A percentile compares a stretch with the other conserved stretches of the same genome.
These are phyloP conservation scores for Trametes gibbosa DNA, from an alignment of 768 basidiomycete genomes.

Conservation along the genomic window DNA sequence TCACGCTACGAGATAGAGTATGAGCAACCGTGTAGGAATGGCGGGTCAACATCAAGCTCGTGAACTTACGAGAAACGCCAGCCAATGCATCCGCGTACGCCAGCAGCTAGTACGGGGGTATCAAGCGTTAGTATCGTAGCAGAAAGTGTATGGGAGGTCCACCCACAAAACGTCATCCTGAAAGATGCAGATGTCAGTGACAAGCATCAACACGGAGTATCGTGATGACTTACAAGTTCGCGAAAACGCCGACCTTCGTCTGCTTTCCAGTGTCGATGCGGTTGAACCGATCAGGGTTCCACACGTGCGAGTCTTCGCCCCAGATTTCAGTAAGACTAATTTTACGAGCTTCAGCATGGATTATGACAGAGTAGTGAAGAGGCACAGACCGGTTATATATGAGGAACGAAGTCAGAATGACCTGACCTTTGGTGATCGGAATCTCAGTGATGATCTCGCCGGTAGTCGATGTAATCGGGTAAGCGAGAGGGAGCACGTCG, in stretches of 20 bases:
- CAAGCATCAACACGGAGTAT: too few species aligned
- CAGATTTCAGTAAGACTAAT: slow-evolving; percentile 10
- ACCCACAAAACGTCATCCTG: slow-evolving; percentile 17
- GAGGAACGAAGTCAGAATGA: not conserved
- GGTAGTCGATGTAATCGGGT: not conserved
- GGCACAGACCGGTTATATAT: slow-evolving; percentile 12
- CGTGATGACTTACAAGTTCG: slow-evolving; percentile 18
- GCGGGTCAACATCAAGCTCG: not conserved
- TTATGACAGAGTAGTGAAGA: not conserved
- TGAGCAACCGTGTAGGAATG: too few species aligned
- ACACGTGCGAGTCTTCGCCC: slow-evolving; percentile 15
- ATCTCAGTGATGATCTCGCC: slow-evolving; percentile 8
- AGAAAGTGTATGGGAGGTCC: not conserved
- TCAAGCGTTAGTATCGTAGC: not conserved
- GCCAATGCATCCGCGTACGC: slow-evolving; percentile 17
- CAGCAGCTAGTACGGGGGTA: slow-evolving; percentile 3
- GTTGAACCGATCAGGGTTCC: slow-evolving; percentile 15
- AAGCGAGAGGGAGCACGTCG: slow-evolving; percentile 24
- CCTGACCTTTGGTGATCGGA: slow-evolving; percentile 9
- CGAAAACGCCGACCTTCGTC: slow-evolving; percentile 15
- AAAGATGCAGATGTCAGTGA: too few species aligned
- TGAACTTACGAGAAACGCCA: slow-evolving; percentile 17
- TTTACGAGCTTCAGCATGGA: not conserved
- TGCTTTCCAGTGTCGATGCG: slow-evolving; percentile 6
- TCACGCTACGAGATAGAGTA: slow-evolving; percentile 13